Percentiles rank a stretch among this genome's conserved stretches.
These are phyloP conservation scores for Penicillium coffeae DNA, from an alignment of 495 filamentous ascomycete species.

Conservation along the genomic window DNA sequence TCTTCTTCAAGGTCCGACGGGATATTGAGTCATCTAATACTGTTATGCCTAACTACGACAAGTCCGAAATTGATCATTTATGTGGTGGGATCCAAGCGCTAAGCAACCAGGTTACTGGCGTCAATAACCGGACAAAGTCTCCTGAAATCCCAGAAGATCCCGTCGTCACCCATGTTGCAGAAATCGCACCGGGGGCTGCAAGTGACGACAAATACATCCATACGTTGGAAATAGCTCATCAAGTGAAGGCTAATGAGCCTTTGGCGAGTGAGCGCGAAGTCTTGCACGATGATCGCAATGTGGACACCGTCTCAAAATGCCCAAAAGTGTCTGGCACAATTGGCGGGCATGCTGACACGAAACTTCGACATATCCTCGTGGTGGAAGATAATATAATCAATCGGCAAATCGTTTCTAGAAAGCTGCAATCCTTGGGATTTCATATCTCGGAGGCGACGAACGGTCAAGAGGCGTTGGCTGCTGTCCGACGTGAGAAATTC, in stretches of 20 bases:
- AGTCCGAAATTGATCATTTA: constrained; percentile 14
- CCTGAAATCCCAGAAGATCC: constrained; percentile 9
- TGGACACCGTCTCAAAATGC: background rate
- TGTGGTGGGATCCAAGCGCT: constrained; percentile 20
- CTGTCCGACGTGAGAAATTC: constrained; percentile 20
- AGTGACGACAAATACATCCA: constrained; percentile 9
- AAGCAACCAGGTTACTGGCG: constrained; percentile 6
- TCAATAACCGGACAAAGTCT: constrained; percentile 3
- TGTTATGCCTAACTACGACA: constrained; percentile 11
- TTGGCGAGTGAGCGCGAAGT: background rate
- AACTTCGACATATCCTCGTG: constrained; percentile 51
- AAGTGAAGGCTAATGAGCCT: background rate
- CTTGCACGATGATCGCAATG: background rate
- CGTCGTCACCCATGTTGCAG: constrained; percentile 4
- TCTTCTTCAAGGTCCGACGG: constrained; percentile 65
- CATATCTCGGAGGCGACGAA: constrained; percentile 67
- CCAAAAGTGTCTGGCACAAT: background rate
- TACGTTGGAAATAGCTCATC: constrained; percentile 3
- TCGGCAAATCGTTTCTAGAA: constrained; percentile 61
- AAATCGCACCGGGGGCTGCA: constrained; percentile 2
- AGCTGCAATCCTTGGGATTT: constrained; percentile 61
- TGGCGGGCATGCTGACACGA: background rate
- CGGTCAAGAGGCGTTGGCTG: constrained; percentile 66
- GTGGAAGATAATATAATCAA: constrained; percentile 85
- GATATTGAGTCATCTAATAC: constrained; percentile 18